phyloP scores from a whole-genome alignment of 176 grass and related monocot genomes.

The Tuctoria greenei region DNA sequence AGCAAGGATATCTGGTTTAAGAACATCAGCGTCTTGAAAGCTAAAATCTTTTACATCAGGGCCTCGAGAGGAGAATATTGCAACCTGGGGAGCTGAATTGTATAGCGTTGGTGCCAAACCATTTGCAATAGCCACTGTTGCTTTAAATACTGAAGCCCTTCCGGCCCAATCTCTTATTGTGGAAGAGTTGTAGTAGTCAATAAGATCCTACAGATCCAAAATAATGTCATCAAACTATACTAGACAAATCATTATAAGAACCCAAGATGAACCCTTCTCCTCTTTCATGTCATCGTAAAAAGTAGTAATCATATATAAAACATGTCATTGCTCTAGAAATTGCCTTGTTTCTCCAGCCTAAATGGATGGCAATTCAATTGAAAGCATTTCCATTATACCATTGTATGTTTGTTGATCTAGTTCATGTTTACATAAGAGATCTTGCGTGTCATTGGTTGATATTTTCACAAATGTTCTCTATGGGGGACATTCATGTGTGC shows the following conservation, averaged over 20 bases:
- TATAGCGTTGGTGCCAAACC: slow-evolving; percentile 83
- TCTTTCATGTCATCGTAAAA: slow-evolving; percentile 15
- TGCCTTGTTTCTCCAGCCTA: background rate
- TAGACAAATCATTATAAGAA: slow-evolving; percentile 14
- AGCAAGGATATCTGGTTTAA: slow-evolving; percentile 93
- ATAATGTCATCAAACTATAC: slow-evolving; percentile 4
- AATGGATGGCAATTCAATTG: background rate
- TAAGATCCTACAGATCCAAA: slow-evolving; percentile 69
- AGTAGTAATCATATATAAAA: slow-evolving; percentile 1
- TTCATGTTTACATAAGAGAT: slow-evolving; percentile 14
- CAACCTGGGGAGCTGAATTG: slow-evolving; percentile 96
- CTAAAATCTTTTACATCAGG: slow-evolving; percentile 99
- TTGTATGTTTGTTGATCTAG: background rate
- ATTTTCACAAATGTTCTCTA: background rate
- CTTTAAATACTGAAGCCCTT: slow-evolving; percentile 67
- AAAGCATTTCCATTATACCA: background rate
- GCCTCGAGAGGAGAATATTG: slow-evolving; percentile 89
- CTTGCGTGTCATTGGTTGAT: background rate
- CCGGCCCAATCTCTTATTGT: slow-evolving; percentile 94
- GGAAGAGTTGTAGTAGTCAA: slow-evolving; percentile 93
- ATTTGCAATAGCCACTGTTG: slow-evolving; percentile 82
- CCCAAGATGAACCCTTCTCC: background rate
- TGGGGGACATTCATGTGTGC: background rate
- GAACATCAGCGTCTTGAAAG: slow-evolving; percentile 97
- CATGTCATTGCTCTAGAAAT: background rate